phyloP scores from a whole-genome alignment of 2,329 filamentous ascomycete genomes.

The Cercospora sp. region DNA sequence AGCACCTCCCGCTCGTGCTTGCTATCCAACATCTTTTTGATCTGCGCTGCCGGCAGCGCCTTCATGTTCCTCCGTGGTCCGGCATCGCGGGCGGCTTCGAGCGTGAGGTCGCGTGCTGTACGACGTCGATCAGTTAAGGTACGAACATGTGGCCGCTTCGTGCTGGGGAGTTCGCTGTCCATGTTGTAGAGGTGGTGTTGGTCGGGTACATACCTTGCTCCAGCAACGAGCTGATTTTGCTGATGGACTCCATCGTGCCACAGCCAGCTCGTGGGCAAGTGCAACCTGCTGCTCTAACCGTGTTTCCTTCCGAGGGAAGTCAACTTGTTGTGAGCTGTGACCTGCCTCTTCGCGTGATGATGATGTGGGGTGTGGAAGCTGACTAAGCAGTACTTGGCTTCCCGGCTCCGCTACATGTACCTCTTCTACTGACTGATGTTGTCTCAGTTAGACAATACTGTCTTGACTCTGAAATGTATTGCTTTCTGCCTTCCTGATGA shows the following conservation, averaged over 20 bases:
- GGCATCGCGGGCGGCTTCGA: slow-evolving; percentile 92
- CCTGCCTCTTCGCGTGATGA: background rate
- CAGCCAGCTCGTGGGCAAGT: slow-evolving; percentile 18
- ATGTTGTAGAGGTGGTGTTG: slow-evolving; percentile 59
- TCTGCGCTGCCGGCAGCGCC: slow-evolving; percentile 73
- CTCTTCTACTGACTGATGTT: too few species aligned
- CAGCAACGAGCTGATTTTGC: slow-evolving; percentile 87
- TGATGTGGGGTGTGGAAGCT: background rate
- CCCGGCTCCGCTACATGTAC: too few species aligned
- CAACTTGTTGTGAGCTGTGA: background rate
- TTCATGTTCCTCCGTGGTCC: slow-evolving; percentile 61
- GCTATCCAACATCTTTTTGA: slow-evolving; percentile 93
- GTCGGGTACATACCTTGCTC: slow-evolving; percentile 80
- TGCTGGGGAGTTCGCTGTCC: slow-evolving; percentile 18
- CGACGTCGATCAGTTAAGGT: background rate
- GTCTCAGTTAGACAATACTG: too few species aligned
- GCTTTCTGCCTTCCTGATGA: too few species aligned
- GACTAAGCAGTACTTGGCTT: background rate
- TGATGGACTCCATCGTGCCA: slow-evolving; percentile 84
- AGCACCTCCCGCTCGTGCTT: slow-evolving; percentile 89
- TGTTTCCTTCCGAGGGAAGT: background rate
- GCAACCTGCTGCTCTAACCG: slow-evolving; percentile 4
- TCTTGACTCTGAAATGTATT: too few species aligned
- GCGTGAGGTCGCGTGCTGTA: slow-evolving; percentile 88
- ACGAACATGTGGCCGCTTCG: background rate